Evolutionary conservation across 768 basidiomycete genomes (phyloP), one percentile per base, ranked within the genome.

Genomic region (Lactifluus pinguis): DNA sequence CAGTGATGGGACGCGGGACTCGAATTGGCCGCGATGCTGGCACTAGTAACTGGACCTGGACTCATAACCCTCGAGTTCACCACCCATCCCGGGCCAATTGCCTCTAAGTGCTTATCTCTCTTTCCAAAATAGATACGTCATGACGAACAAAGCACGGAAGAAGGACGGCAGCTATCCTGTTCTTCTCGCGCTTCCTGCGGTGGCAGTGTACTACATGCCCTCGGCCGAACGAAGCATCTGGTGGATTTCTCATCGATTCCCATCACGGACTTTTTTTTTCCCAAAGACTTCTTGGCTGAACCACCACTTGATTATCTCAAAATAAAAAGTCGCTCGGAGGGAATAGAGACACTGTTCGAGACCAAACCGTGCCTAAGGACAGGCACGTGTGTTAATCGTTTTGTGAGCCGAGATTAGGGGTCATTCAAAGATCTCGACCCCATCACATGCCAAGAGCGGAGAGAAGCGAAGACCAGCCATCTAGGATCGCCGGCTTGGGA

Each of bases 381-480:
- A 42, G 1, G 13, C 14, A 42, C 3, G 17, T 42, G 17, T 42
- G 7, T 10, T n/a, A n/a, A n/a, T n/a, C n/a, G n/a, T n/a, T n/a
- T n/a, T n/a, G n/a, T n/a, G n/a, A n/a, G n/a, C n/a, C n/a, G n/a
- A n/a, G n/a, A n/a, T n/a, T n/a, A n/a, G n/a, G n/a, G n/a, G n/a
- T n/a, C n/a, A n/a, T n/a, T n/a, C n/a, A n/a, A n/a, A n/a, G n/a
- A n/a, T n/a, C n/a, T n/a, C n/a, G n/a, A n/a, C n/a, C n/a, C 72
- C 73, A 57, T 76, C 74, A 36, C 75, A 66, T 17, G 36, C 36
- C 36, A 38, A 38, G 36, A 10, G 36, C 5, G 36, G 36, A 2
- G 36, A 9, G 36, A 38, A 38, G 36, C 11, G 6, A 38, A 9
- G 36, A 5, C 36, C 36, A 38, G 36, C 36, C 2, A 38, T 13